Evolutionary conservation across 1,284 basidiomycete genomes (phyloP).

Genomic region (Peniophora sp.): DNA sequence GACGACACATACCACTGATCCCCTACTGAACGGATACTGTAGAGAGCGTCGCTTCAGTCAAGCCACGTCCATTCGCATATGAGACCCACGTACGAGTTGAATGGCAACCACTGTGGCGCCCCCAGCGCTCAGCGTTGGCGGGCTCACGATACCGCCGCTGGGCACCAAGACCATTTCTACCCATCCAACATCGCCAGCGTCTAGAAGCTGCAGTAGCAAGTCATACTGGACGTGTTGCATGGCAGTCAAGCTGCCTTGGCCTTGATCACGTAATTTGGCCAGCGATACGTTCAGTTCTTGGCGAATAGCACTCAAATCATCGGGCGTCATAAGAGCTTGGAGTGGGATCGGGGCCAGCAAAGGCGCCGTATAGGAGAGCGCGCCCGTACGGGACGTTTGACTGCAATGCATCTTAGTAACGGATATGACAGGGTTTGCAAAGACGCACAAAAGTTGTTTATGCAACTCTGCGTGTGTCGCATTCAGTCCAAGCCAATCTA

Average conservation of each 20-base stretch:
- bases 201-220: constrained; percentile 7
- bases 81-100: constrained; percentile 6
- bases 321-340: neutral
- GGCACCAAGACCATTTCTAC: constrained; percentile 10
- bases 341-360: neutral
- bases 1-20: constrained; percentile 7
- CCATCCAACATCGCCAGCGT: constrained; percentile 10
- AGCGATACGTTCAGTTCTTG: constrained; percentile 7
- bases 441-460: neutral
- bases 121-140: constrained; percentile 2
- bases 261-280: neutral
- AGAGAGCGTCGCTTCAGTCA: neutral
- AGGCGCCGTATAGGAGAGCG: neutral
- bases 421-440: neutral
- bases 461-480: neutral
- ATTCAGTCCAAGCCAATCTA: neutral
- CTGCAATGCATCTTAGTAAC: neutral
- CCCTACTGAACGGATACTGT: constrained; percentile 10
- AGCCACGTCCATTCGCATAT: neutral
- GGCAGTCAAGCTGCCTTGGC: constrained; percentile 5
- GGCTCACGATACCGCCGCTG: constrained; percentile 8
- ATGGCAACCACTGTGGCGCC: constrained; percentile 10
- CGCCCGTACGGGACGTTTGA: neutral
- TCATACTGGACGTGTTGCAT: constrained; percentile 8
- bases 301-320: constrained; percentile 1